Evolutionary conservation across 345 rosid species (phyloP).

Genomic region (Clausena lansium): DNA sequence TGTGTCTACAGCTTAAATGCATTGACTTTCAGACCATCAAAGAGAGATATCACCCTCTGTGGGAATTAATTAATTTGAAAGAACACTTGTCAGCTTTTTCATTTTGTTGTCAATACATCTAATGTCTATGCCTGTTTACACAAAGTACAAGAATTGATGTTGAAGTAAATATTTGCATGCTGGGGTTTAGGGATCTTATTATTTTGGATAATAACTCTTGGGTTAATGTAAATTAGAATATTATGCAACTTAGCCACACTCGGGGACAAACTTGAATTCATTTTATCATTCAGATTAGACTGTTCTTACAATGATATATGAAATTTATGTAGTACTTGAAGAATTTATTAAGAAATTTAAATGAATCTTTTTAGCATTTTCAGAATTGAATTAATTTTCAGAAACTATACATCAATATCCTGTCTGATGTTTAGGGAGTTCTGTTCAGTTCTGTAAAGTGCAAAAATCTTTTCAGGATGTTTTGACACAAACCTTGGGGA

Average conservation of each 20-base stretch:
- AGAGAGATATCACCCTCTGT: constrained; percentile 55
- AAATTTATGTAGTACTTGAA: neutral
- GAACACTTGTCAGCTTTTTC: neutral
- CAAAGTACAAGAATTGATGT: constrained; percentile 13
- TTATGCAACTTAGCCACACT: too few species aligned
- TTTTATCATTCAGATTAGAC: neutral
- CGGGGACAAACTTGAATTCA: neutral
- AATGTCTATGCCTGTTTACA: neutral
- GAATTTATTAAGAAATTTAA: neutral
- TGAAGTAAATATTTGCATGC: neutral
- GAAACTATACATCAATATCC: neutral
- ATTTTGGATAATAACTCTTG: too few species aligned
- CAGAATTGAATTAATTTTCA: neutral
- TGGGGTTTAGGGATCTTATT: too few species aligned
- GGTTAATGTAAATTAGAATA: too few species aligned
- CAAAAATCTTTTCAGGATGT: neutral
- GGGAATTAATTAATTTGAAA: constrained; percentile 23
- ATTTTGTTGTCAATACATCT: neutral
- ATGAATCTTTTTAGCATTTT: neutral
- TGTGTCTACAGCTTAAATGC: constrained; percentile 80
- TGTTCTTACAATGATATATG: neutral
- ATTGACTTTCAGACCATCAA: constrained; percentile 75
- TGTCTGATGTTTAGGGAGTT: neutral
- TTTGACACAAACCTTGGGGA: too few species aligned
- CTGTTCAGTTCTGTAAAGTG: too few species aligned